These are phyloP conservation scores for Circinella umbellata DNA, from an alignment of 371 early-diverging fungal genomes.

Conservation along the genomic window DNA sequence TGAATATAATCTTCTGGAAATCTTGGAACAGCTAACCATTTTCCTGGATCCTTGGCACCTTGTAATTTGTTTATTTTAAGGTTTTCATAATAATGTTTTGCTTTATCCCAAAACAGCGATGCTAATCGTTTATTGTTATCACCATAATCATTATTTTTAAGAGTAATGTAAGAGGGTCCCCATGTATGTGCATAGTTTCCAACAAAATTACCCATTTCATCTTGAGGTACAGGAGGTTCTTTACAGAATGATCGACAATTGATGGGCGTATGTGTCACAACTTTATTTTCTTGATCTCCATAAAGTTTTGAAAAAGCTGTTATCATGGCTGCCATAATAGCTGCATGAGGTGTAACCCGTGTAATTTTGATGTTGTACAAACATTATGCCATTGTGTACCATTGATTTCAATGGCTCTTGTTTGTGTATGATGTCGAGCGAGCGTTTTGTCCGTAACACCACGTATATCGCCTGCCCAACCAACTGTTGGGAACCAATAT, in stretches of 20 bases:
- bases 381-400: constrained; percentile 20
- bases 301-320: constrained; percentile 37
- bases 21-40: constrained; percentile 23
- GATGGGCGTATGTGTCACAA: constrained; percentile 30
- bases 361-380: constrained; percentile 22
- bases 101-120: constrained; percentile 29
- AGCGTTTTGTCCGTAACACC: not conserved
- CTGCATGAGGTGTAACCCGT: constrained; percentile 38
- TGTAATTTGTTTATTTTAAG: constrained; percentile 21
- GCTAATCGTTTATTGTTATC: not conserved
- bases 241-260: constrained; percentile 43
- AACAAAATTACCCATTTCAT: constrained; percentile 46
- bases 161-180: constrained; percentile 3
- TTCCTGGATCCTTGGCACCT: constrained; percentile 19
- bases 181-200: constrained; percentile 30
- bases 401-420: constrained; percentile 19
- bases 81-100: constrained; percentile 24
- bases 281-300: constrained; percentile 11
- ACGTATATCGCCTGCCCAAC: too few species aligned
- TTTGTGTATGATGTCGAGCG: constrained; percentile 28
- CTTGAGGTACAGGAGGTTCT: constrained; percentile 23
- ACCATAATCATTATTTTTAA: too few species aligned
- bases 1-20: constrained; percentile 37
- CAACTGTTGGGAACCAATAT: too few species aligned
- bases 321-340: constrained; percentile 26